A percentile compares a stretch with the other conserved stretches of the same genome.
These are phyloP conservation scores for Blastobotrys americana DNA, from an alignment of 805 yeast species.

Conservation along the genomic window DNA sequence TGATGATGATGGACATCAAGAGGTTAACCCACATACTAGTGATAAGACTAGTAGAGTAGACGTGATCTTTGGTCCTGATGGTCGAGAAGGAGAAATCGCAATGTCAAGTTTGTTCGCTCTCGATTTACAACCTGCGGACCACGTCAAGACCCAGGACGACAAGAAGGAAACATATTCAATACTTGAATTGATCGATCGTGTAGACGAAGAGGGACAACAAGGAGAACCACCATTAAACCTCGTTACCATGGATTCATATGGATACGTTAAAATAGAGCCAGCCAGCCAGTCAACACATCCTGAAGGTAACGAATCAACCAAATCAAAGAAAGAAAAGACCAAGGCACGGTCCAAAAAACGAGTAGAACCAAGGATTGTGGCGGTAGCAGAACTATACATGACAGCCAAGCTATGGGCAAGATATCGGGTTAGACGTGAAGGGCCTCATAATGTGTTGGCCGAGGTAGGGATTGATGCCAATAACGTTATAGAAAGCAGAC, in stretches of 20 bases:
- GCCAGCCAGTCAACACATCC: no score
- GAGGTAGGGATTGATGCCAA: neutral
- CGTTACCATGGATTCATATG: neutral
- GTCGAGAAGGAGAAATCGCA: constrained; percentile 8
- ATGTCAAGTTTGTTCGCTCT: constrained; percentile 5
- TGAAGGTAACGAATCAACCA: neutral
- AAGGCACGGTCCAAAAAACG: neutral
- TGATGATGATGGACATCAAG: neutral
- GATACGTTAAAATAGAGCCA: neutral
- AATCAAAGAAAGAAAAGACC: neutral
- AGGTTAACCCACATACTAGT: neutral
- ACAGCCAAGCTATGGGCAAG: constrained; percentile 4
- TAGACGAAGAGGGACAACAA: neutral
- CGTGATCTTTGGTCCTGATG: constrained; percentile 9
- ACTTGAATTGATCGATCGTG: constrained; percentile 4
- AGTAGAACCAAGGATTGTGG: neutral
- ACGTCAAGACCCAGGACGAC: constrained; percentile 15
- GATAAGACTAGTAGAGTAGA: neutral
- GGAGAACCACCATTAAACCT: neutral
- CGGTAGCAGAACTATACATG: constrained; percentile 4
- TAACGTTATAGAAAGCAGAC: neutral
- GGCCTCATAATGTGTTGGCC: constrained; percentile 2
- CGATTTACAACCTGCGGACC: constrained; percentile 17
- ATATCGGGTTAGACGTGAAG: constrained; percentile 9
- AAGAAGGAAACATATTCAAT: constrained; percentile 12